Conservation (phyloP, 257 asterid genomes). For the Cinchona pubescens region DNA sequence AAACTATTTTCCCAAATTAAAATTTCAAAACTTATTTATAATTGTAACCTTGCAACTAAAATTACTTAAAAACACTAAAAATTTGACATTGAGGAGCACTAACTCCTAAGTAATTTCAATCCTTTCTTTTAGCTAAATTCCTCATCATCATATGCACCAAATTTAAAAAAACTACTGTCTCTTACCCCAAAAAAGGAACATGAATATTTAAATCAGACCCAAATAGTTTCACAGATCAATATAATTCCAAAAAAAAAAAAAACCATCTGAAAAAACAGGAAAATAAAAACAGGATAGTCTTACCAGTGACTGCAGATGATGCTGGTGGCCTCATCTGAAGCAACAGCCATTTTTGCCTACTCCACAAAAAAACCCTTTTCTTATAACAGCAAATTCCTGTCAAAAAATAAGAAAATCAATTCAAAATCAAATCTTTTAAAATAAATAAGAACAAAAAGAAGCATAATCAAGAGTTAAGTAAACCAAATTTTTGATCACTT, state of each 20-base stretch:
- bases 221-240: background rate
- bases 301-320: conserved; percentile 87
- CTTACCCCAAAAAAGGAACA: background rate
- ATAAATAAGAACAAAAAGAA: background rate
- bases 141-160: background rate
- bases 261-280: background rate
- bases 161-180: background rate
- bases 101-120: background rate
- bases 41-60: background rate
- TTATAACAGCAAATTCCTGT: background rate
- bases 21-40: no score
- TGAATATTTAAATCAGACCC: background rate
- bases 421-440: background rate
- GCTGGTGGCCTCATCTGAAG: conserved; percentile 65
- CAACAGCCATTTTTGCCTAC: conserved; percentile 51
- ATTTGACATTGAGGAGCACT: background rate
- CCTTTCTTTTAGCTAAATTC: background rate
- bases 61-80: background rate
- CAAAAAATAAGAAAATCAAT: conserved; percentile 4
- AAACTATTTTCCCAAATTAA: background rate
- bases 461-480: conserved; percentile 12
- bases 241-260: background rate
- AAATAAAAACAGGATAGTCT: background rate
- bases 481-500: conserved; percentile 1
- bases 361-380: conserved; percentile 1